phyloP scores from a whole-genome alignment of 2,329 filamentous ascomycete species.

The Helotiales sp. region DNA sequence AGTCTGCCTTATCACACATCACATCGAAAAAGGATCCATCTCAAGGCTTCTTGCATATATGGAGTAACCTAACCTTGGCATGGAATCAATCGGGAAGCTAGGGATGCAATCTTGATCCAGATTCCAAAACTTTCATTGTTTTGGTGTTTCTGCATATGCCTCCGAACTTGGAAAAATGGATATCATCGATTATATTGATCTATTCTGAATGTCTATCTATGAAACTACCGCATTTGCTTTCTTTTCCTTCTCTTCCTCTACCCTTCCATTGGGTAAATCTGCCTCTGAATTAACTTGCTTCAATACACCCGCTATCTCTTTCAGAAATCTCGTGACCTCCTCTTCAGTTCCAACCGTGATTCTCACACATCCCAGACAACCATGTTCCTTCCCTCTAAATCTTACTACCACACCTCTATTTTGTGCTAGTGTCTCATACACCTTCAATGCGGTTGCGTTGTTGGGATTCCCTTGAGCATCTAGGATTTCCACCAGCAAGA shows the following conservation, averaged over 20 bases:
- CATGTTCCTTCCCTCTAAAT: constrained; percentile 90
- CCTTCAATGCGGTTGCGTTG: constrained; percentile 76
- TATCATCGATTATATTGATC: neutral
- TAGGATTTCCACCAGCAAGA: constrained; percentile 87
- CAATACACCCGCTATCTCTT: constrained; percentile 58
- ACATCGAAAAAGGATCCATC: neutral
- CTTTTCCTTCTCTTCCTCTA: constrained; percentile 34
- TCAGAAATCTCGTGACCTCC: constrained; percentile 81
- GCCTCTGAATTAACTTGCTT: constrained; percentile 31
- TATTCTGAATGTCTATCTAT: constrained; percentile 25
- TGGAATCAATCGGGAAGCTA: neutral
- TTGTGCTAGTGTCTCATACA: constrained; percentile 87
- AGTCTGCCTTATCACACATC: constrained; percentile 2
- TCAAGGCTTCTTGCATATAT: constrained; percentile 11
- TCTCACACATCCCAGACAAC: constrained; percentile 85
- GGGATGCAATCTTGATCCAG: no score
- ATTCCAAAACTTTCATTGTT: no score
- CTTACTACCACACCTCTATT: constrained; percentile 87
- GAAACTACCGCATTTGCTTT: constrained; percentile 36
- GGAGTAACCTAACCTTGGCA: neutral
- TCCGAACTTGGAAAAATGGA: neutral
- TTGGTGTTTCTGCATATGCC: no score
- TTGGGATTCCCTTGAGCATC: constrained; percentile 74
- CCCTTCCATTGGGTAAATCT: constrained; percentile 5
- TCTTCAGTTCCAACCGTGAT: constrained; percentile 91